Base-by-base conservation (phyloP, 1,139 yeast genomes). In the Scheffersomyces insectosa region DNA sequence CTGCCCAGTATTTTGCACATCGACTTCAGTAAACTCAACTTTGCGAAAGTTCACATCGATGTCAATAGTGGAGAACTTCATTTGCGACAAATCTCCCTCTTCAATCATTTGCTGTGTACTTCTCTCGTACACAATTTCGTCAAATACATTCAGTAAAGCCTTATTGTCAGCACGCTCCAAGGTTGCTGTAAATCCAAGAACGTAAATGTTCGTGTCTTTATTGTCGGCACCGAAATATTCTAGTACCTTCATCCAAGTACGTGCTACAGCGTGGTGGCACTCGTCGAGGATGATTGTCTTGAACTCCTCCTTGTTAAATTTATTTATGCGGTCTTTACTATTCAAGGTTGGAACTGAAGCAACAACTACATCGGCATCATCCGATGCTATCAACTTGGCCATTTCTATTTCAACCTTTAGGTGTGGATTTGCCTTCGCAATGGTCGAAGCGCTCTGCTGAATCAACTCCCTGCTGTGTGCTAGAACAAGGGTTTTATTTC, bases 111-210 rank as follows among this genome's bases (percentile, higher is more conserved):
- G 81, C n/a, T 76, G 55, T 23, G 89, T 68, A 8, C 75, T 80
- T 52, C 86, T 72, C 55, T 88, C 88, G 56, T 75, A 90, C 0
- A 85, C 95, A 28, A 91, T 76, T 47, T 87, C 78, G 53, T 91
- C 95, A 63, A 89, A 83, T 0, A 81, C 79, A 3, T 66, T 58
- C 4, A 80, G 78, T 37, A 93, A 65, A 0, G 84, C 73, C 41
- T 73, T 66, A 1, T 80, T 82, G 60, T 91, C 98, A 27, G 79
- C 77, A 44, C 99, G 50, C 57, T 70, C 73, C 55, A 74, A 65
- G 0, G 99, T 91, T 0, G 98, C 98, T 6, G 96, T 85, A 55
- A 93, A 88, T 1, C 98, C 98, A 14, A 89, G 70, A 0, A 89
- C 81, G 7, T 82, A 76, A 1, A 83, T 68, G 2, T 65, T 63